A percentile compares a stretch with the other conserved stretches of the same genome.
phyloP scores from a whole-genome alignment of 2,329 filamentous ascomycete species.

The Calonectria fujianensis region DNA sequence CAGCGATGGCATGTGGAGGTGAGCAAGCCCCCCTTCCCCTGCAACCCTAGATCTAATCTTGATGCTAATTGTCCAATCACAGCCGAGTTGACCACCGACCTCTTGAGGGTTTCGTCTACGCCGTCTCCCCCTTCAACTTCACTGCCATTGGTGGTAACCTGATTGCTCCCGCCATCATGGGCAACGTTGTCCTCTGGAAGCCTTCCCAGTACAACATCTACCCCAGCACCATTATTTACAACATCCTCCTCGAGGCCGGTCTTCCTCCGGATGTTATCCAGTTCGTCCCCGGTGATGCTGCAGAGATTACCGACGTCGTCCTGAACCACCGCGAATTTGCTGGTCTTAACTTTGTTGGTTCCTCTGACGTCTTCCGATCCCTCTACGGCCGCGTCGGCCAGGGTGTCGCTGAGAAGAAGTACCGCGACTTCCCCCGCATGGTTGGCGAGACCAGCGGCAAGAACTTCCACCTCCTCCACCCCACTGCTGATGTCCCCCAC shows the following conservation, averaged over 20 bases:
- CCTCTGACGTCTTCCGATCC: slow-evolving; percentile 91
- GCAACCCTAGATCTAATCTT: background rate
- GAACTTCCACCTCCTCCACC: slow-evolving; percentile 92
- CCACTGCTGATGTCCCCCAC: slow-evolving; percentile 84
- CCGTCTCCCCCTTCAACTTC: slow-evolving; percentile 96
- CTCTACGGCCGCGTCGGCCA: slow-evolving; percentile 90
- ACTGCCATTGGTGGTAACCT: slow-evolving; percentile 94
- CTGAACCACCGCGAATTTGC: slow-evolving; percentile 87
- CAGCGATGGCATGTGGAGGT: slow-evolving; percentile 58
- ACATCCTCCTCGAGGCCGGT: slow-evolving; percentile 93
- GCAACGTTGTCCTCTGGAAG: slow-evolving; percentile 98
- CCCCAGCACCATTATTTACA: slow-evolving; percentile 91
- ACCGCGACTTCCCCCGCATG: slow-evolving; percentile 89
- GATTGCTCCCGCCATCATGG: slow-evolving; percentile 88
- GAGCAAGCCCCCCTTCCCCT: background rate
- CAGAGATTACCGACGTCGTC: slow-evolving; percentile 85
- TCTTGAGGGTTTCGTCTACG: slow-evolving; percentile 97
- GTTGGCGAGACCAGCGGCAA: slow-evolving; percentile 95
- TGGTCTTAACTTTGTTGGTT: slow-evolving; percentile 95
- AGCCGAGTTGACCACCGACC: slow-evolving; percentile 90
- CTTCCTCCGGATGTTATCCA: slow-evolving; percentile 93
- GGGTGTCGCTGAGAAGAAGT: slow-evolving; percentile 87
- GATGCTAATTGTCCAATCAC: slow-evolving; percentile 59
- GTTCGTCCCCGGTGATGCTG: slow-evolving; percentile 92
- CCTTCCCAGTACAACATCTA: slow-evolving; percentile 90